A percentile compares a stretch with the other conserved stretches of the same genome.
Evolutionary conservation across 2,329 filamentous ascomycete genomes (phyloP).

Genomic region (Graphiopsis chlorocephala): DNA sequence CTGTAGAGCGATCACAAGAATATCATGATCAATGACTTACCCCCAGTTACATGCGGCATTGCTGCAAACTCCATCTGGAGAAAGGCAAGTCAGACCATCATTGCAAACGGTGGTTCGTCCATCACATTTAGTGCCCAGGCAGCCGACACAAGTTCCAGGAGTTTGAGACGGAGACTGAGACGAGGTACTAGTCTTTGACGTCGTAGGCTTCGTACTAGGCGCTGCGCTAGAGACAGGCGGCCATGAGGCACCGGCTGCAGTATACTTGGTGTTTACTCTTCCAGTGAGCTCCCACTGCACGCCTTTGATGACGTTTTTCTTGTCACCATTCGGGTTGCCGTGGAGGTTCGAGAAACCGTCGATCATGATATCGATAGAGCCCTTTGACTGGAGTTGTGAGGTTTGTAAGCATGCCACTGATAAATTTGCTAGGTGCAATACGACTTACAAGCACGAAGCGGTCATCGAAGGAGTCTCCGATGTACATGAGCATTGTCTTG

Average conservation of each 20-base stretch:
- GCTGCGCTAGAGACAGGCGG: neutral
- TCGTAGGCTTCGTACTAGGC: neutral
- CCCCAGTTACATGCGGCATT: slow-evolving; percentile 1
- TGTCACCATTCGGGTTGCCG: neutral
- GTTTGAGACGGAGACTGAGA: neutral
- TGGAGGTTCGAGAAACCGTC: neutral
- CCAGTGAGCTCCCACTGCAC: slow-evolving; percentile 1
- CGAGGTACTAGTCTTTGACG: neutral
- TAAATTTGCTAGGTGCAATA: neutral
- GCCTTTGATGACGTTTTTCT: neutral
- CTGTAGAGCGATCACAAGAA: neutral
- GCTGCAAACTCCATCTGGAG: neutral
- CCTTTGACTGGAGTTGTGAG: neutral
- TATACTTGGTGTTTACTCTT: neutral
- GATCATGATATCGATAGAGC: slow-evolving; percentile 2
- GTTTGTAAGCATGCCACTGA: neutral
- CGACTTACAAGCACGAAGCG: neutral
- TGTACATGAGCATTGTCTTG: neutral
- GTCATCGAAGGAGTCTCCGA: neutral
- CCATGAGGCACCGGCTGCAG: neutral
- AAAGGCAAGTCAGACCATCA: neutral
- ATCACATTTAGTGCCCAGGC: neutral
- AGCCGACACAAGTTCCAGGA: neutral
- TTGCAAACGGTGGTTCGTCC: neutral
- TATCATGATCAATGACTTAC: neutral